Conservation (phyloP, 192 early-diverging fungal species). For the Coemansia aciculifera region DNA sequence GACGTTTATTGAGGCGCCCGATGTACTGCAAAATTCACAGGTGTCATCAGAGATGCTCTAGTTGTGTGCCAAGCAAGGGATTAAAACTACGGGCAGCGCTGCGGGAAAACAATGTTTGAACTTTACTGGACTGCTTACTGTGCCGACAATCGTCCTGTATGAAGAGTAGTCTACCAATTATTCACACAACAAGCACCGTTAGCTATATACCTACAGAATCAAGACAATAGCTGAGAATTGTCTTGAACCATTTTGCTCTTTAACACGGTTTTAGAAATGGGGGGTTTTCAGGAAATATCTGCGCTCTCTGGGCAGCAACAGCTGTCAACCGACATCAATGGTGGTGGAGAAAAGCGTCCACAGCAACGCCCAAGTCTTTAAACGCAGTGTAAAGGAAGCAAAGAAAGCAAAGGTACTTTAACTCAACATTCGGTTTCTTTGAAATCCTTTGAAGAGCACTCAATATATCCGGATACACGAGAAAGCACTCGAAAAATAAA, state of each 20-base stretch:
- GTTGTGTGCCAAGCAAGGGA: constrained; percentile 60
- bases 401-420: background rate
- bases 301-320: background rate
- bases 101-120: constrained; percentile 68
- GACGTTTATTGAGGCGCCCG: constrained; percentile 70
- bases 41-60: constrained; percentile 57
- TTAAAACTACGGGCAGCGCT: constrained; percentile 66
- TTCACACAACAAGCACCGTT: background rate
- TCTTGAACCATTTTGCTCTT: background rate
- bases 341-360: background rate
- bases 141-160: constrained; percentile 21
- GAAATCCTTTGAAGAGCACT: too few relatives aligned
- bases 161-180: background rate
- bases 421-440: too few relatives aligned
- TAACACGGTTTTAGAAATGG: background rate
- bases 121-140: constrained; percentile 56
- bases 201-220: background rate
- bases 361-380: background rate
- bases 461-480: too few relatives aligned
- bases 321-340: background rate
- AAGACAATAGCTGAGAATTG: background rate
- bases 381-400: background rate
- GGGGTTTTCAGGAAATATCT: background rate
- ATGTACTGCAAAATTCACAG: constrained; percentile 50
- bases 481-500: background rate